A percentile compares a stretch with the other conserved stretches of the same genome.
These are phyloP conservation scores for Rhizophagus clarus DNA, from an alignment of 192 early-diverging fungal species.

Conservation along the genomic window DNA sequence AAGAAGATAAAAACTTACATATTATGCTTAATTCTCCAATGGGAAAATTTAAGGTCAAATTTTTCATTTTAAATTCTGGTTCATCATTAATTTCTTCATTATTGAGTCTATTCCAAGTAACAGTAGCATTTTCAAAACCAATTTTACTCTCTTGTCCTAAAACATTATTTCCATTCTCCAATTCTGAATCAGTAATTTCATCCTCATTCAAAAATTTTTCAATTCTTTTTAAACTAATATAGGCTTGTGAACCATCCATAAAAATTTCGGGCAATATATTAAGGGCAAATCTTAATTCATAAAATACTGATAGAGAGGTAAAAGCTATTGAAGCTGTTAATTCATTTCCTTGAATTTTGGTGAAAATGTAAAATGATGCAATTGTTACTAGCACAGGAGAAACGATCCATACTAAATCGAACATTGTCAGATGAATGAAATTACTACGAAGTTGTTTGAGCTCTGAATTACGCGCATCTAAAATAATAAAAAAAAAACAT, in stretches of 20 bases:
- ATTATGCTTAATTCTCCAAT: conserved; percentile 72
- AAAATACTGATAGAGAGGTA: conserved; percentile 70
- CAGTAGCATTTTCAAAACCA: conserved; percentile 53
- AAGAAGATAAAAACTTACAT: conserved; percentile 34
- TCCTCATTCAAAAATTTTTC: conserved; percentile 74
- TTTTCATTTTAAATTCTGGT: conserved; percentile 55
- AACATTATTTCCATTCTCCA: background rate
- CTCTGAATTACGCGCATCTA: conserved; percentile 42
- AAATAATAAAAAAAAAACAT: conserved; percentile 18
- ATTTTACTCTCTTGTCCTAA: background rate
- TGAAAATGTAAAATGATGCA: conserved; percentile 60
- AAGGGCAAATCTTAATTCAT: conserved; percentile 64
- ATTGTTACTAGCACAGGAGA: conserved; percentile 64
- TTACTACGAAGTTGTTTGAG: conserved; percentile 37
- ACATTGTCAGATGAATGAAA: conserved; percentile 14
- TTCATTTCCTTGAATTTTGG: conserved; percentile 55
- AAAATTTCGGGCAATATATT: conserved; percentile 64
- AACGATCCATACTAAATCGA: conserved; percentile 58
- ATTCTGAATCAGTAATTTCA: conserved; percentile 47
- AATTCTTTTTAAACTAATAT: conserved; percentile 70
- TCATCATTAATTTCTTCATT: background rate
- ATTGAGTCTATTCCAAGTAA: conserved; percentile 47
- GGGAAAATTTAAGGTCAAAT: conserved; percentile 72
- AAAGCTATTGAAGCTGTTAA: conserved; percentile 42
- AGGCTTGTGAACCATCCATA: conserved; percentile 55